Evolutionary conservation across 2,329 filamentous ascomycete genomes (phyloP), one percentile per base, ranked within the genome.

Genomic region (Phoma herbarum): DNA sequence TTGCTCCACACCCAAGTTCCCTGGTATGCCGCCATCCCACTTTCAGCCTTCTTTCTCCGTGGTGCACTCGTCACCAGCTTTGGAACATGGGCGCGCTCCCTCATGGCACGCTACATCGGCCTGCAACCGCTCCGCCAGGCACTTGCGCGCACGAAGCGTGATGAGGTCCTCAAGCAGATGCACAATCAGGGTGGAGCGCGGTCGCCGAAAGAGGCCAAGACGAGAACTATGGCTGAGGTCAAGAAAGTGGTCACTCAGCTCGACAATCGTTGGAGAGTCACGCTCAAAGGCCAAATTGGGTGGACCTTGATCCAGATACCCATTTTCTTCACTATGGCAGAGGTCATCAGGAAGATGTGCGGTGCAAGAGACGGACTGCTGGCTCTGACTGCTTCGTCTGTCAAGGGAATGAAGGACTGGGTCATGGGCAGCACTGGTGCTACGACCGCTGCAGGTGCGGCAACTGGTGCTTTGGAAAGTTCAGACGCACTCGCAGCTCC

Each of bases 11-110:
- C 78, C 16, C 76, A 79, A 42, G 75, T 87, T 2, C 79, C 85
- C 53, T 88, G 85, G 85, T 82, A 75, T 8, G 76, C 78, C 12
- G 81, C 83, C 20, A 80, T 88, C 41, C 85, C 85, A 4, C 72
- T 86, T 52, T 79, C 83, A 4, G 85, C 85, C 3, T 67, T 87
- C 39, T 48, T 82, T 16, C 76, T 86, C 2, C 83, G 85, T 46
- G 77, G 73, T 18, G 54, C 77, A 7, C 70, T 86, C 49, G 78
- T 82, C 41, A 73, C 83, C 10, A 83, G 84, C 3, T 71, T 69
- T 4, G 71, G 82, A 39, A 70, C 82, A 41, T 82, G 79, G 63
- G 59, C 77, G 57, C 74, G 81, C 65, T 63, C 71, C 52, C 70
- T 72, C 59, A 75, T 65, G 60, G 75, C 68, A 67, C 79, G 79